Conservation (phyloP, 805 yeast genomes). For the Starmerella vaccinii region DNA sequence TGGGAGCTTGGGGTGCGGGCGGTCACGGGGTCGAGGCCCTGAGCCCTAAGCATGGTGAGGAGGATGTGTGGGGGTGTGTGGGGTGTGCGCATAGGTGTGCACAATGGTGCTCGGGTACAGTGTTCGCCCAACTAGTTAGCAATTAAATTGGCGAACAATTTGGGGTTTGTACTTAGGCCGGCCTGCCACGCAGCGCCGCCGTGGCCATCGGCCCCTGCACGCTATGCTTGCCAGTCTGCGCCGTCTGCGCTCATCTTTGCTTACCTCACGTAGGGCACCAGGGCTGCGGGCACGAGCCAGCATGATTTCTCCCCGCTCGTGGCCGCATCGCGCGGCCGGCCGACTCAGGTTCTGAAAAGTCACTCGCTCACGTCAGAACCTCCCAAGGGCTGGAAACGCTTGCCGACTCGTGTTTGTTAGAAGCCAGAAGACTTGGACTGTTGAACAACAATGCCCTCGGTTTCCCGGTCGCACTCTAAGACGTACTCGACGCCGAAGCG, state of each 20-base stretch:
- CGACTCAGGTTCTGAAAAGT: conserved; percentile 9
- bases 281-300: neutral
- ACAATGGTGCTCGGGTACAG: no score
- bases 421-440: conserved; percentile 12
- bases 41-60: neutral
- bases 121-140: no score
- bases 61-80: no score
- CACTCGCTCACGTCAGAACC: conserved; percentile 12
- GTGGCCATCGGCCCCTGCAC: neutral
- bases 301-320: no score
- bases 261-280: neutral
- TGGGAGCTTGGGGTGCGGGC: neutral
- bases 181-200: no score
- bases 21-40: conserved; percentile 5
- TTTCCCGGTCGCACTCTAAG: conserved; percentile 97
- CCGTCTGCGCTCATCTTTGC: neutral
- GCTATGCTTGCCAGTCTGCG: neutral
- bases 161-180: no score
- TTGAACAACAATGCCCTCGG: conserved; percentile 27
- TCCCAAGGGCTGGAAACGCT: conserved; percentile 1
- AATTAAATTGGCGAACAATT: no score
- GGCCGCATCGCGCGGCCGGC: neutral
- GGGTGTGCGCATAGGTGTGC: no score
- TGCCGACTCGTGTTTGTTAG: conserved; percentile 1
- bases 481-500: conserved; percentile 99